Evolutionary conservation across 495 filamentous ascomycete species (phyloP).

Genomic region (Penicillium maclennaniae): DNA sequence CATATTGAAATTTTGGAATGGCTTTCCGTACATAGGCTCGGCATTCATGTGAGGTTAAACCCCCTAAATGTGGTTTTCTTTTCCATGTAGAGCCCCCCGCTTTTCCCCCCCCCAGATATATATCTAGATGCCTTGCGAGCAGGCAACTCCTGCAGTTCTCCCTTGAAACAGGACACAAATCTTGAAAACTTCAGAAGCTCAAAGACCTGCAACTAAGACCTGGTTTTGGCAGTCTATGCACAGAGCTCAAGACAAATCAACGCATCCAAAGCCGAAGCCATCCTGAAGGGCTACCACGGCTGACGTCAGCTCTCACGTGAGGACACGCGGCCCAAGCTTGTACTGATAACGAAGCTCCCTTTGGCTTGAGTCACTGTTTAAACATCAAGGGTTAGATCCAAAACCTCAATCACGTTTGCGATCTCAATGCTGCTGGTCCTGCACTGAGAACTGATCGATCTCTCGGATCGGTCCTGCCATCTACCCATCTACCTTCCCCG

Average conservation of each 20-base stretch:
- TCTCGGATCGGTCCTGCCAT: background rate
- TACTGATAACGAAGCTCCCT: slow-evolving; percentile 15
- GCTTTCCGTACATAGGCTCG: too few species aligned
- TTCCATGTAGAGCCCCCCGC: too few species aligned
- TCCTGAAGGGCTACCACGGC: background rate
- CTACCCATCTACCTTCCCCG: background rate
- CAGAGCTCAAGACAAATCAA: background rate
- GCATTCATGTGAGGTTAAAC: too few species aligned
- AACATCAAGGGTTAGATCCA: background rate
- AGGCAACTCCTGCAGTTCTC: too few species aligned
- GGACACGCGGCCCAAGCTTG: slow-evolving; percentile 21
- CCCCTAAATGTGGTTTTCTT: too few species aligned
- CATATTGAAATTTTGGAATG: background rate
- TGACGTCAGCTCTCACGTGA: slow-evolving; percentile 29
- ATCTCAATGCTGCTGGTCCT: background rate
- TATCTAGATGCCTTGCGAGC: background rate
- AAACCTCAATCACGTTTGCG: background rate
- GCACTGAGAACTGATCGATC: background rate
- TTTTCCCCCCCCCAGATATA: background rate
- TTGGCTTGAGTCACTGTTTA: background rate
- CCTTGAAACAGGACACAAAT: background rate
- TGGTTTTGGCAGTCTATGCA: background rate
- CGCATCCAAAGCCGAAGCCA: background rate
- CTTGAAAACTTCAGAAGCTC: background rate
- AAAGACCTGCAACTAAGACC: background rate